Conservation (phyloP, 192 early-diverging fungal species). For the Glomus cerebriforme region DNA sequence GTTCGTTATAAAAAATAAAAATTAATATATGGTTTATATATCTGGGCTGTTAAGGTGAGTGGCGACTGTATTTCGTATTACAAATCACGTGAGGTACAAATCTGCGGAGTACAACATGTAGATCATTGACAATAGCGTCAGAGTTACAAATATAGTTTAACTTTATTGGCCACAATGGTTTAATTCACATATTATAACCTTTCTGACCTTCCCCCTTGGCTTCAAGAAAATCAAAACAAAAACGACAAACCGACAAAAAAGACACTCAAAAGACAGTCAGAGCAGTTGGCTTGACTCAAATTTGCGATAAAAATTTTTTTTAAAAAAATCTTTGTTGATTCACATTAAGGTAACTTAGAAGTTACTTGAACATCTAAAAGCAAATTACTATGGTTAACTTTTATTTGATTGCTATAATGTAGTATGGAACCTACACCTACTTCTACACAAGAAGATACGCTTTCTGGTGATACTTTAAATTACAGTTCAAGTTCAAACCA, state of each 20-base stretch:
- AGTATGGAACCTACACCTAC: constrained; percentile 6
- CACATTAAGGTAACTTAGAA: background rate
- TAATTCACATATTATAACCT: too few relatives aligned
- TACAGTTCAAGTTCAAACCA: background rate
- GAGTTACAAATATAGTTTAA: too few relatives aligned
- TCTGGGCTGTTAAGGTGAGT: too few relatives aligned
- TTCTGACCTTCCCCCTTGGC: background rate
- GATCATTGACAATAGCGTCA: too few relatives aligned
- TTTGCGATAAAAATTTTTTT: background rate
- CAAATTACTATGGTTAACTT: background rate
- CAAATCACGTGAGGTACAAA: too few relatives aligned
- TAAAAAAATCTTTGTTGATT: background rate
- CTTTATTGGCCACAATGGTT: too few relatives aligned
- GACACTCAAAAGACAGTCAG: constrained; percentile 10
- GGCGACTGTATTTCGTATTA: too few relatives aligned
- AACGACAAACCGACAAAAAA: background rate
- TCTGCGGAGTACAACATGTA: too few relatives aligned
- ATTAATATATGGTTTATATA: too few relatives aligned
- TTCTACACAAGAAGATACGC: constrained; percentile 4
- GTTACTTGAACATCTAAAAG: background rate
- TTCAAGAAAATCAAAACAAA: background rate
- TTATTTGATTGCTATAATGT: background rate
- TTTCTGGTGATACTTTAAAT: constrained; percentile 8
- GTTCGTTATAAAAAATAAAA: too few relatives aligned
- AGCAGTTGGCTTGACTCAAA: constrained; percentile 10